A percentile compares a stretch with the other conserved stretches of the same genome.
Evolutionary conservation across 169 alveolate genomes (phyloP).

Genomic region (Eimeria brunetti): DNA sequence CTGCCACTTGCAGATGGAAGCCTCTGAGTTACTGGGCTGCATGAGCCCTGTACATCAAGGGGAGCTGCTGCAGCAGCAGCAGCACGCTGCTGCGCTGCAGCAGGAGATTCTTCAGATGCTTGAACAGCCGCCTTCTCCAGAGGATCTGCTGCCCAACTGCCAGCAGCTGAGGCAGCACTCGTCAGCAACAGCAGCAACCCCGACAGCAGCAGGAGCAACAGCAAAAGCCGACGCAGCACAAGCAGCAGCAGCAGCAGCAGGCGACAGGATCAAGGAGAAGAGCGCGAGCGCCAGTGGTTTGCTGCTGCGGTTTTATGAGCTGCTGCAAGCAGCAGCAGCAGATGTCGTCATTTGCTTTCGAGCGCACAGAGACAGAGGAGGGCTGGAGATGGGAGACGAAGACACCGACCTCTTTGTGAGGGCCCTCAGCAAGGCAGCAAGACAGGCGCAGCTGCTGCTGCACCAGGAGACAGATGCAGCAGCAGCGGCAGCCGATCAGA

Average conservation of each 20-base stretch:
- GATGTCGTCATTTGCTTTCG: conserved; percentile 53
- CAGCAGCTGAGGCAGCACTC: conserved; percentile 3
- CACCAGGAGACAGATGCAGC: conserved; percentile 38
- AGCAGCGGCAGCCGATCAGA: not conserved
- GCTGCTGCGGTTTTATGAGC: conserved; percentile 50
- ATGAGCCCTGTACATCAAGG: conserved; percentile 76
- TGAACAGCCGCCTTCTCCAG: conserved; percentile 48
- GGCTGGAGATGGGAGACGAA: conserved; percentile 9
- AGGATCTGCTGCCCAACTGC: conserved; percentile 26
- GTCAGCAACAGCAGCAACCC: conserved; percentile 11
- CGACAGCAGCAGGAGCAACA: not conserved
- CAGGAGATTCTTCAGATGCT: conserved; percentile 13
- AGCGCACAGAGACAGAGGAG: not conserved
- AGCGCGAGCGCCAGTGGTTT: not conserved
- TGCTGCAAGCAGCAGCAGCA: conserved; percentile 45
- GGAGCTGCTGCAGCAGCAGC: conserved; percentile 69
- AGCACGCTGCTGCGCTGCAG: conserved; percentile 38
- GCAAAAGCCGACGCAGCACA: too few species aligned
- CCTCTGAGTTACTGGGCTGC: conserved; percentile 75
- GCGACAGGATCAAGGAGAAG: not conserved
- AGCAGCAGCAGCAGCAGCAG: conserved; percentile 19
- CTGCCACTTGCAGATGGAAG: conserved; percentile 79
- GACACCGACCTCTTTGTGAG: conserved; percentile 20
- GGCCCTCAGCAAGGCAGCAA: conserved; percentile 51
- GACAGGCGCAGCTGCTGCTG: not conserved